A percentile compares a stretch with the other conserved stretches of the same genome.
Conservation (phyloP, 1,139 yeast species). For the Scheffersomyces lignicola region DNA sequence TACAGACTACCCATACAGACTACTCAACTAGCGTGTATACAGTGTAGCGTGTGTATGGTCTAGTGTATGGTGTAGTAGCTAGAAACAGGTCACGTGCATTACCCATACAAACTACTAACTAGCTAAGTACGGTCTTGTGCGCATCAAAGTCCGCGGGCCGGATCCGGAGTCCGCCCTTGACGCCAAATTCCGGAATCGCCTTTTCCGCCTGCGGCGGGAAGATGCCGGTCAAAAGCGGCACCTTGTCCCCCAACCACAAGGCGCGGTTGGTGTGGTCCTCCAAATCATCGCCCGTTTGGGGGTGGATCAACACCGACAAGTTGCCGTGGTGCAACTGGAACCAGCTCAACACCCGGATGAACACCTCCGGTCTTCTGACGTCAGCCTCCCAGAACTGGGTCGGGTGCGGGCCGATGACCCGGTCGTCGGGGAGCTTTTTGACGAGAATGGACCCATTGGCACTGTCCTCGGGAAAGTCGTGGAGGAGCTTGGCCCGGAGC, state of each 20-base stretch:
- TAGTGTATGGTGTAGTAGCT: no score
- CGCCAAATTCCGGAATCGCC: constrained; percentile 14
- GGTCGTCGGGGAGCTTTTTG: constrained; percentile 26
- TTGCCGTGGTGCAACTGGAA: constrained; percentile 31
- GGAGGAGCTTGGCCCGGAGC: constrained; percentile 22
- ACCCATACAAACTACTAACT: no score
- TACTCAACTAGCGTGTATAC: no score
- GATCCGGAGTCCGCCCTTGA: constrained; percentile 19
- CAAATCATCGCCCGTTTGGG: constrained; percentile 32
- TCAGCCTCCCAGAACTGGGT: constrained; percentile 38
- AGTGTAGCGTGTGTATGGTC: no score
- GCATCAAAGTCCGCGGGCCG: constrained; percentile 14
- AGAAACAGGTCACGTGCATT: no score
- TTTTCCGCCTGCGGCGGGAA: constrained; percentile 19
- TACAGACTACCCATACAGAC: no score
- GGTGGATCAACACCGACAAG: constrained; percentile 32
- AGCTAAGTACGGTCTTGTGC: constrained; percentile 8
- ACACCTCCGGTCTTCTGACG: constrained; percentile 31
- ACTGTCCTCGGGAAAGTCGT: constrained; percentile 25
- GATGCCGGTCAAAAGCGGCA: constrained; percentile 21
- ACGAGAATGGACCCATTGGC: constrained; percentile 31
- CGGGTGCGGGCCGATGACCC: constrained; percentile 31
- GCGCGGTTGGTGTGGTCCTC: constrained; percentile 29
- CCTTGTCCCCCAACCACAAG: constrained; percentile 30
- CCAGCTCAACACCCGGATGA: constrained; percentile 29